Evolutionary conservation across 1,284 basidiomycete species (phyloP).

Genomic region (Blastosporella zonata): DNA sequence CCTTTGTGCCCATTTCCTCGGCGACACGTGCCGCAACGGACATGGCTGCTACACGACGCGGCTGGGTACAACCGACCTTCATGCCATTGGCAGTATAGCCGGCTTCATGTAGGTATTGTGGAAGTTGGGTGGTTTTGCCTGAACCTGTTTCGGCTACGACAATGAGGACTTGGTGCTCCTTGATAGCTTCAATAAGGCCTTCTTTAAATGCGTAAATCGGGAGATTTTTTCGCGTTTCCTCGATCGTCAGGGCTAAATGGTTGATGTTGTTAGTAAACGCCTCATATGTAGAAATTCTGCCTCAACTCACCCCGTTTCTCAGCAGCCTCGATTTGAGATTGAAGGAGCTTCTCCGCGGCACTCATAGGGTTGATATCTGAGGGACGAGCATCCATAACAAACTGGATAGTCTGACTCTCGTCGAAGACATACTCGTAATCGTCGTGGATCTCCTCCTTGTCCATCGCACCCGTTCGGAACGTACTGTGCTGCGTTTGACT

Average conservation of each 20-base stretch:
- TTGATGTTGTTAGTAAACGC: neutral
- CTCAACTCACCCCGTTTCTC: slow-evolving; percentile 76
- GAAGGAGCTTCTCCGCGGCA: slow-evolving; percentile 83
- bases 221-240: slow-evolving; percentile 87
- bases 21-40: slow-evolving; percentile 98
- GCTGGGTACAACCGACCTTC: slow-evolving; percentile 97
- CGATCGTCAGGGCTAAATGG: slow-evolving; percentile 74
- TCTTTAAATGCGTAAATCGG: slow-evolving; percentile 89
- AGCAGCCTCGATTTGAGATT: slow-evolving; percentile 88
- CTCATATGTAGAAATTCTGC: neutral
- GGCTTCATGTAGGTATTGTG: slow-evolving; percentile 97
- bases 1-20: slow-evolving; percentile 95
- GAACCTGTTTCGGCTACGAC: slow-evolving; percentile 94
- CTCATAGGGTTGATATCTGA: slow-evolving; percentile 70
- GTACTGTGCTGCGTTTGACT: slow-evolving; percentile 89
- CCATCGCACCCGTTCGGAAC: slow-evolving; percentile 86
- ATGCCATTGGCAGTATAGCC: slow-evolving; percentile 88
- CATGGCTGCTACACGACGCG: slow-evolving; percentile 98
- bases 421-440: slow-evolving; percentile 98
- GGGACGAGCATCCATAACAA: slow-evolving; percentile 83
- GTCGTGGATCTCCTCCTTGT: slow-evolving; percentile 78
- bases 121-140: slow-evolving; percentile 97
- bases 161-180: slow-evolving; percentile 88
- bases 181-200: slow-evolving; percentile 85
- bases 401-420: slow-evolving; percentile 94